Conservation (phyloP, 164 flowering plant genomes). For the Liriodendron chinense region DNA sequence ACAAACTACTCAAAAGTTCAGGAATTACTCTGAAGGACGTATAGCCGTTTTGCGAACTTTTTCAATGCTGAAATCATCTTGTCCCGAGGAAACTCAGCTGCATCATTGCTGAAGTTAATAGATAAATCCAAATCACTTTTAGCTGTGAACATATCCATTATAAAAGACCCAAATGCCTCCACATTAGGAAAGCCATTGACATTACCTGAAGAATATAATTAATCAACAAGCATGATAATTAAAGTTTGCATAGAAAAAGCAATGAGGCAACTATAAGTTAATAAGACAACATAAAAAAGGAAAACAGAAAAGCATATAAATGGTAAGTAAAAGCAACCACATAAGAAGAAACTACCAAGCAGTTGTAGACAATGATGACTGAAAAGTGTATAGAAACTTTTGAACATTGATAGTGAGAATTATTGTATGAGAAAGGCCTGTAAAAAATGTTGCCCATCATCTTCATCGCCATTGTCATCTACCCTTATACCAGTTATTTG, state of each 20-base stretch:
- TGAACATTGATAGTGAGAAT: neutral
- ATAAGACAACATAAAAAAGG: neutral
- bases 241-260: neutral
- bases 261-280: neutral
- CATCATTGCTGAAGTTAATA: conserved; percentile 40
- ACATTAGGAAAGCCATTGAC: conserved; percentile 43
- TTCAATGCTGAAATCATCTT: conserved; percentile 45
- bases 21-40: conserved; percentile 48
- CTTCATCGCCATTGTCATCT: no score
- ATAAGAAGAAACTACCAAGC: neutral
- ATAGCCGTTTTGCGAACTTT: conserved; percentile 44
- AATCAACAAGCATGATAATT: neutral
- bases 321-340: neutral
- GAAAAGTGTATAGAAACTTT: neutral
- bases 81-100: conserved; percentile 34
- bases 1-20: neutral
- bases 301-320: neutral
- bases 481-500: no score
- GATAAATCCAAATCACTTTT: conserved; percentile 73
- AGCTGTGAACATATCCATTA: conserved; percentile 61
- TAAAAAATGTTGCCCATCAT: no score
- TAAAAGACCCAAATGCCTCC: conserved; percentile 67
- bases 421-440: neutral
- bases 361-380: neutral
- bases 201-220: conserved; percentile 34